Base-by-base conservation (phyloP, 2,329 filamentous ascomycete genomes). In the Colletotrichum lupini region DNA sequence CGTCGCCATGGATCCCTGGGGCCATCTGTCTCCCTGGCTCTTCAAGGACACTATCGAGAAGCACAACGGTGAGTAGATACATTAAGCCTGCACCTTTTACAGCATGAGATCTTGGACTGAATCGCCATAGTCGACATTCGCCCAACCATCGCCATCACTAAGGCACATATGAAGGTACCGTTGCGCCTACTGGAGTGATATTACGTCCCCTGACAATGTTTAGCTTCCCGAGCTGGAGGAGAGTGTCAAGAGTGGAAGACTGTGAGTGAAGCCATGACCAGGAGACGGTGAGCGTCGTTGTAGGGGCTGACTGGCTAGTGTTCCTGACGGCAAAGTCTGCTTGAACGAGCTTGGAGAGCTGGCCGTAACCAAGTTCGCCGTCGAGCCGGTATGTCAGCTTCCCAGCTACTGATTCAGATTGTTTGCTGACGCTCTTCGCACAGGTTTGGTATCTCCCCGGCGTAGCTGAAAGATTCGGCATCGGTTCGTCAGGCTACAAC, bases 1-100 rank as follows among this genome's bases (percentile, higher is more conserved):
- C 75, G 96, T 98, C 16, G 94, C 96, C 22, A 98, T 99, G 95
- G 97, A 98, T 80, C 96, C 96, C 0, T 94, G 93, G 82, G 96
- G 97, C 7, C 97, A 98, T 84, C 86, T 98, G 73, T 90, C 93
- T 9, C 94, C 94, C 9, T 95, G 93, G 92, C 84, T 97, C 2
- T 97, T 93, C 85, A 93, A 93, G 76, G 91, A 96, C 75, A 88
- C 90, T 58, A 95, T 97, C 78, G 88, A 93, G 61, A 91, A 92
- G 63, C 91, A 98, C 57, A 91, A 94, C 77, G 85, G 90, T 90
- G 82, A 68, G 82, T 22, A 19, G 78, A 5, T 28, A 53, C 11
- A 28, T 19, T 5, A 5, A 37, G 57, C 28, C 9, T 6, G 3
- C 19, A 28, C 26, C 9, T 19, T 56, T 5, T 32, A 19, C 22